Percentiles rank a stretch among this genome's conserved stretches.
phyloP scores from a whole-genome alignment of 2,329 filamentous ascomycete genomes.

The Blumeriella jaapii region DNA sequence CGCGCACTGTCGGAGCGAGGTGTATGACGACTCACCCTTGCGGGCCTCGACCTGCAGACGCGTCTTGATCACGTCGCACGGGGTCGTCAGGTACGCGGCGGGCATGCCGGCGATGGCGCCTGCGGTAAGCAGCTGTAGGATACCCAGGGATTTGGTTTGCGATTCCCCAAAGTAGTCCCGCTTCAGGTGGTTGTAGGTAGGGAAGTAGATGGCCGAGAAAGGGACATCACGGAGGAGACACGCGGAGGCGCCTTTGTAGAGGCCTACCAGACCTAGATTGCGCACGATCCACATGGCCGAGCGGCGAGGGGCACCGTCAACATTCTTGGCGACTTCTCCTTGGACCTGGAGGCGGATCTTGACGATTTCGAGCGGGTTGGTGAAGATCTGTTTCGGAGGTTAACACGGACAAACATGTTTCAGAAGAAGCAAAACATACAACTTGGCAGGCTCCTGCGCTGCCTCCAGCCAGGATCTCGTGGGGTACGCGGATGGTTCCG shows the following conservation, averaged over 20 bases:
- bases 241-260: slow-evolving; percentile 94
- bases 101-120: slow-evolving; percentile 93
- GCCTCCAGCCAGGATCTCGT: slow-evolving; percentile 81
- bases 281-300: slow-evolving; percentile 97
- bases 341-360: slow-evolving; percentile 98
- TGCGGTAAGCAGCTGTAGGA: slow-evolving; percentile 82
- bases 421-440: slow-evolving; percentile 44
- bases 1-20: slow-evolving; percentile 75
- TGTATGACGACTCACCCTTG: slow-evolving; percentile 87
- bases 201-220: slow-evolving; percentile 98
- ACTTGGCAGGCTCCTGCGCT: slow-evolving; percentile 90
- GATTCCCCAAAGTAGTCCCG: slow-evolving; percentile 88
- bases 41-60: slow-evolving; percentile 93
- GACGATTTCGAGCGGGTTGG: slow-evolving; percentile 96
- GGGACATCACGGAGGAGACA: slow-evolving; percentile 93
- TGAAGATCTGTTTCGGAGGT: slow-evolving; percentile 58
- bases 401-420: slow-evolving; percentile 4
- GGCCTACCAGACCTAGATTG: slow-evolving; percentile 83
- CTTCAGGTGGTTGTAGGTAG: slow-evolving; percentile 90
- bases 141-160: slow-evolving; percentile 72
- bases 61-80: slow-evolving; percentile 98
- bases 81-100: slow-evolving; percentile 88
- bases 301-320: slow-evolving; percentile 71
- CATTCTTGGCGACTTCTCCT: slow-evolving; percentile 83
- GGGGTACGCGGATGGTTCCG: slow-evolving; percentile 55